phyloP scores from a whole-genome alignment of 805 yeast species.

The Yamadazyma akitaensis region DNA sequence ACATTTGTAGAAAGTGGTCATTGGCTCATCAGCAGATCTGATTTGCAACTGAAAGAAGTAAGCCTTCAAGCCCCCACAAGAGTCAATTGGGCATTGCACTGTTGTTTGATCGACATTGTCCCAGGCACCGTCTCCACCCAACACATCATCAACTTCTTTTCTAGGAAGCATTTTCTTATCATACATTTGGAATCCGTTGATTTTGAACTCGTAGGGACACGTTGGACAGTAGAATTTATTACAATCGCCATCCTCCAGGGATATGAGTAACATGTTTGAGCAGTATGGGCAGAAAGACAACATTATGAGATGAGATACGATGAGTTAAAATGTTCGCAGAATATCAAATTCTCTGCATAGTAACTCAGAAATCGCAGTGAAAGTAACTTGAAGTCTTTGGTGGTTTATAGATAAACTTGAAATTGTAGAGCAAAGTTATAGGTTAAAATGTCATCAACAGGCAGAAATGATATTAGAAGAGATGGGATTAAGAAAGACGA shows the following conservation, averaged over 20 bases:
- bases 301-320: conserved; percentile 45
- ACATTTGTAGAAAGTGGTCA: conserved; percentile 97
- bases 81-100: conserved; percentile 86
- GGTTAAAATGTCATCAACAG: background rate
- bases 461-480: background rate
- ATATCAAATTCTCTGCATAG: background rate
- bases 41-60: conserved; percentile 96
- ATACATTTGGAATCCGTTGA: conserved; percentile 75
- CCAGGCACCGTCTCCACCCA: conserved; percentile 98
- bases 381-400: background rate
- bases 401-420: background rate
- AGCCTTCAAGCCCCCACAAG: conserved; percentile 86
- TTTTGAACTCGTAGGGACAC: conserved; percentile 93
- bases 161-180: conserved; percentile 81
- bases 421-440: background rate
- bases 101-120: conserved; percentile 96
- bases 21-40: conserved; percentile 98
- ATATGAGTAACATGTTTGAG: conserved; percentile 80
- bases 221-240: conserved; percentile 85
- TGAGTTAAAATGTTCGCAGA: background rate
- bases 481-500: background rate
- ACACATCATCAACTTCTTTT: conserved; percentile 91
- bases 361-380: background rate
- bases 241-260: conserved; percentile 38
- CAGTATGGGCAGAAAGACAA: conserved; percentile 94